Evolutionary conservation across 108 stramenopile species (phyloP), one percentile per base, ranked within the genome.

Genomic region (Nitzschia sp.): DNA sequence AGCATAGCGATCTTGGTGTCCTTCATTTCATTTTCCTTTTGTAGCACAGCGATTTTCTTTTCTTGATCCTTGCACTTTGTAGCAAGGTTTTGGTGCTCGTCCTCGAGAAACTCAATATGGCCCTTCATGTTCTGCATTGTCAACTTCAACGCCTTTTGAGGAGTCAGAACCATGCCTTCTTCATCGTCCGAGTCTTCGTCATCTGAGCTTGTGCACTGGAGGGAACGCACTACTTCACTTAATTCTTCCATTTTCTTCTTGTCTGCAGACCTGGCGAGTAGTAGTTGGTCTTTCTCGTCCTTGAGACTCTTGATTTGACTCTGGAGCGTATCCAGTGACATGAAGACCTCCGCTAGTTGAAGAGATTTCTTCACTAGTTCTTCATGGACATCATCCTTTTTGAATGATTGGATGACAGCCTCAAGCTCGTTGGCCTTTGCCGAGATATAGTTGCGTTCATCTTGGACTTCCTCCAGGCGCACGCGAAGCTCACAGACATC

Each of bases 371-470:
- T 18, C 11, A 63, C 71, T 38, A 64, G 18, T 2, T 23, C 71
- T 51, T 60, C 61, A 36, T 71, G 42, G 27, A 27, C 59, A 35
- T 36, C 18, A n/a, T 48, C 55, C 26, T 53, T 31, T 11, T 46
- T 55, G 59, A 46, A 30, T 11, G 33, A 1, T 19, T 30, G 36
- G 18, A 63, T 19, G 0, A 64, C 36, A 0, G 42, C 36, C n/a
- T 47, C 34, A 9, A 64, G 54, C 53, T 72, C 71, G 42, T 64
- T 64, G 9, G 71, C 71, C 71, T 72, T 72, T 30, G 71, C 54
- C 13, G 71, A 61, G 38, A 54, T 46, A 48, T 51, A 72, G 53
- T 64, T 72, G 23, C 61, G 54, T 64, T 72, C 71, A 0, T 72
- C 28, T 63, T 72, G 62, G 2, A 72, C 61, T 19, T 72, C 54